A percentile compares a stretch with the other conserved stretches of the same genome.
Evolutionary conservation across 1,284 basidiomycete species (phyloP).

Genomic region (Peniophora sp.): DNA sequence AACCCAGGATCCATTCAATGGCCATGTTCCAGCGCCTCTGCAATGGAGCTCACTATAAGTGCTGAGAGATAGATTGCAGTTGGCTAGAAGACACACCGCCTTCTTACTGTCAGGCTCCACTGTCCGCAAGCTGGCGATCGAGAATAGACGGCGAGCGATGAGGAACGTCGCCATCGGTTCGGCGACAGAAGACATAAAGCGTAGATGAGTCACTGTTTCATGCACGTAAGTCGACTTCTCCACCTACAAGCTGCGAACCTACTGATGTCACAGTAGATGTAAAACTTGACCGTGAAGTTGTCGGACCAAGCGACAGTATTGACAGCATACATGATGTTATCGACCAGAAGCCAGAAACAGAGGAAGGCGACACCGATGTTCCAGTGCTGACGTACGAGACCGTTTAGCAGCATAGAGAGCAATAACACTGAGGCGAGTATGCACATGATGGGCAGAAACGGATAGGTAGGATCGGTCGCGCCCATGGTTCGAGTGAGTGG

Average conservation of each 20-base stretch:
- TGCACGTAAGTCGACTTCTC: background rate
- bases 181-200: background rate
- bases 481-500: too few species aligned
- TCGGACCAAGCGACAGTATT: background rate
- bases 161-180: background rate
- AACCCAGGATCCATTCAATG: background rate
- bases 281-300: background rate
- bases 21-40: background rate
- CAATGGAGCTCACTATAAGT: background rate
- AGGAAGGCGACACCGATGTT: background rate
- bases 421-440: background rate
- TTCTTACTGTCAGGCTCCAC: background rate
- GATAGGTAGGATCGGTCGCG: background rate
- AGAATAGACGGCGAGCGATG: background rate
- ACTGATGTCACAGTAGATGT: background rate
- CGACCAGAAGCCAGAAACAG: background rate
- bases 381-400: background rate
- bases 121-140: background rate
- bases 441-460: background rate
- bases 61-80: background rate
- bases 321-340: background rate
- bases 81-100: background rate
- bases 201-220: background rate
- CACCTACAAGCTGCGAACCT: background rate
- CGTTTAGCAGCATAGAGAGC: background rate